A percentile compares a stretch with the other conserved stretches of the same genome.
These are phyloP conservation scores for Phytopythium montanum DNA, from an alignment of 352 stramenopile genomes.

Conservation along the genomic window DNA sequence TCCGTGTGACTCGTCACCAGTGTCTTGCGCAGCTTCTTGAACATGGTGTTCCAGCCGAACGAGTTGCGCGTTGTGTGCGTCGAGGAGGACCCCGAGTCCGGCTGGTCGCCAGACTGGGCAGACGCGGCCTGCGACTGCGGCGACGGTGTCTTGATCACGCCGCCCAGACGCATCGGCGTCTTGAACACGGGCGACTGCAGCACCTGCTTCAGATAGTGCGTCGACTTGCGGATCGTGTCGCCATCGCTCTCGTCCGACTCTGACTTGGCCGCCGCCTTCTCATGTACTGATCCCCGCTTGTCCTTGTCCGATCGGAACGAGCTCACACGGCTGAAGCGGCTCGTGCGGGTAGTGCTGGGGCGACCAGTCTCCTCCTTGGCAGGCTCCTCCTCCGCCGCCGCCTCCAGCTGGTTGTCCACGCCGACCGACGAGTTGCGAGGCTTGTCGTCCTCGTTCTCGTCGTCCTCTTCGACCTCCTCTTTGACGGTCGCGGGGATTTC, in stretches of 20 bases:
- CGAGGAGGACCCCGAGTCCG: neutral
- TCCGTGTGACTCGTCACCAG: constrained; percentile 59
- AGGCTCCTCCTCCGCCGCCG: neutral
- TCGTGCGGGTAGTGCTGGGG: neutral
- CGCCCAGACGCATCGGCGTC: constrained; percentile 68
- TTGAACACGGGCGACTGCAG: constrained; percentile 83
- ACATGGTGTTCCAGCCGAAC: constrained; percentile 81
- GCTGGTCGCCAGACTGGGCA: constrained; percentile 4
- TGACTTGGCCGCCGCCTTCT: constrained; percentile 20
- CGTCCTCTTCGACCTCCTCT: neutral
- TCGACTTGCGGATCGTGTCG: constrained; percentile 54
- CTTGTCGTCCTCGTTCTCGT: neutral
- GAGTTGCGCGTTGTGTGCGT: constrained; percentile 30
- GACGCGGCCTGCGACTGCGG: constrained; percentile 16
- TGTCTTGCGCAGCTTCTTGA: constrained; percentile 78
- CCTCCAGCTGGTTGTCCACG: constrained; percentile 5
- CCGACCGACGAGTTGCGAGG: neutral
- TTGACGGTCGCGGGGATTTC: neutral
- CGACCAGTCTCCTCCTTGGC: neutral
- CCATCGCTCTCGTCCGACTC: constrained; percentile 16
- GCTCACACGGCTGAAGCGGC: constrained; percentile 1
- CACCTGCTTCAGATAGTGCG: constrained; percentile 83
- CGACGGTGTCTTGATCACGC: constrained; percentile 63
- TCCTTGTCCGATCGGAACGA: constrained; percentile 1
- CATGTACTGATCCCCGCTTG: neutral